A percentile compares a stretch with the other conserved stretches of the same genome.
phyloP scores from a whole-genome alignment of 106 monocot species.

The Dendrobium nobile region DNA sequence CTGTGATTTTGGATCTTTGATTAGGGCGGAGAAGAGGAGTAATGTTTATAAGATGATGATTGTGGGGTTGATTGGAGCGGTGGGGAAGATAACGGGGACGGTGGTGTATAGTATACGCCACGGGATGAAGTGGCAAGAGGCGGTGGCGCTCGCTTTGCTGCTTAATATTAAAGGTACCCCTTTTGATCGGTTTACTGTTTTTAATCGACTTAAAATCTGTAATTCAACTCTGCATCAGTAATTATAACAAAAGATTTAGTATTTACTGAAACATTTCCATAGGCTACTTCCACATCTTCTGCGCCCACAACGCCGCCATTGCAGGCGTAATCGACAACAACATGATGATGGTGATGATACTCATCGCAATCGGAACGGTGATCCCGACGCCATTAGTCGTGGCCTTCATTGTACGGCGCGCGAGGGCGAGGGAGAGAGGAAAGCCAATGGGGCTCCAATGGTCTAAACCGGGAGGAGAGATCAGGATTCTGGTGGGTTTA shows the following conservation, averaged over 20 bases:
- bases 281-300: conserved; percentile 54
- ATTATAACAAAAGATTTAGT: too few relatives aligned
- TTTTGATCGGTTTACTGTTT: too few relatives aligned
- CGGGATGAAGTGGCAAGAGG: conserved; percentile 45
- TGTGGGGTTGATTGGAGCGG: conserved; percentile 9
- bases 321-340: conserved; percentile 4
- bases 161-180: conserved; percentile 37
- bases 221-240: too few relatives aligned
- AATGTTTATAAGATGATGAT: conserved; percentile 8
- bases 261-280: too few relatives aligned
- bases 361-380: conserved; percentile 20
- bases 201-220: too few relatives aligned
- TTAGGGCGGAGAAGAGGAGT: neutral
- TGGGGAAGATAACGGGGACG: conserved; percentile 51
- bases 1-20: neutral
- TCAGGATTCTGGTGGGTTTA: conserved; percentile 46
- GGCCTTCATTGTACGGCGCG: conserved; percentile 21
- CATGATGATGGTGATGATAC: conserved; percentile 28
- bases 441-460: conserved; percentile 47
- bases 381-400: conserved; percentile 33
- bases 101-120: conserved; percentile 9
- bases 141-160: conserved; percentile 39
- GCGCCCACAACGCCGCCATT: conserved; percentile 12
- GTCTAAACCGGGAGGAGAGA: conserved; percentile 24
- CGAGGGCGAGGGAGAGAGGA: conserved; percentile 14